These are phyloP conservation scores for Russula abietina DNA, from an alignment of 768 basidiomycete genomes.

Conservation along the genomic window DNA sequence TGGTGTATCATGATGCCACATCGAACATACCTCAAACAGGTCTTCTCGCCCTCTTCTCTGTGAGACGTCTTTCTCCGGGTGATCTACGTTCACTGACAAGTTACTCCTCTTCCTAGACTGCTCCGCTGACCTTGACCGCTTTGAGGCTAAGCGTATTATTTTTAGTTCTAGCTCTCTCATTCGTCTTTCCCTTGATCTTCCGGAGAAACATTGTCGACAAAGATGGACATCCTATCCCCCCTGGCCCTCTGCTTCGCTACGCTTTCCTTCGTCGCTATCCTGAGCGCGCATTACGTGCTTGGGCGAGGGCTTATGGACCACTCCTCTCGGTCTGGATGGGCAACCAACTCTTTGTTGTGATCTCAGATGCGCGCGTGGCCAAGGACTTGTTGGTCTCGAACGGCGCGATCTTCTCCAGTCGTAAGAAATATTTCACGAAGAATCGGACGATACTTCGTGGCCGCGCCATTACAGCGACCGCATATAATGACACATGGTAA, in stretches of 20 bases:
- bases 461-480: constrained; percentile 41
- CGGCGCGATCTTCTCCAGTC: constrained; percentile 41
- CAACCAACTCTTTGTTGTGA: constrained; percentile 43
- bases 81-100: neutral
- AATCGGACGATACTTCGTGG: constrained; percentile 40
- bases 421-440: constrained; percentile 43
- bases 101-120: neutral
- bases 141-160: neutral
- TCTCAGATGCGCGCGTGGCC: constrained; percentile 41
- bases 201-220: constrained; percentile 27
- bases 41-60: constrained; percentile 7
- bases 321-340: constrained; percentile 44
- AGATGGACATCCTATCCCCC: constrained; percentile 27
- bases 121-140: neutral
- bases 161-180: constrained; percentile 9
- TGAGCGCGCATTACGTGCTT: constrained; percentile 38
- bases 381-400: constrained; percentile 43
- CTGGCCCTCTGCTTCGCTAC: constrained; percentile 30
- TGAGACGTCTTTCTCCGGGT: neutral
- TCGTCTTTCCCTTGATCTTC: constrained; percentile 24
- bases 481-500: constrained; percentile 41
- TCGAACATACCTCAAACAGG: constrained; percentile 3
- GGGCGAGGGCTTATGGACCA: constrained; percentile 41
- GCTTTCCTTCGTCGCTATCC: constrained; percentile 41
- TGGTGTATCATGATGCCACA: constrained; percentile 8